Evolutionary conservation across 345 rosid genomes (phyloP).

Genomic region (Odontarrhena argentea): DNA sequence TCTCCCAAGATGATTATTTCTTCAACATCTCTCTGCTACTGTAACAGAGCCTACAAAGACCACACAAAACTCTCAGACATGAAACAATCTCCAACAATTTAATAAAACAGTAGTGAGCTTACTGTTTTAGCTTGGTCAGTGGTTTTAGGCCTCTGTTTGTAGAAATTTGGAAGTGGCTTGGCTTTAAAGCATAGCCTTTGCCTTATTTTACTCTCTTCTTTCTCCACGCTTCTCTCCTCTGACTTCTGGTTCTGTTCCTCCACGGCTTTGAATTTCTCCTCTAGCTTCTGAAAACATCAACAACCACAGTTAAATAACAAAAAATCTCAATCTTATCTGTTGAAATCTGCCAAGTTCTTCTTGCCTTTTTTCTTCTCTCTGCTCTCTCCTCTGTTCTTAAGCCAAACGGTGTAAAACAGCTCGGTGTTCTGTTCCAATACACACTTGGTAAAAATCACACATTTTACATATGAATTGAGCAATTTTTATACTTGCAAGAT

Average conservation of each 20-base stretch:
- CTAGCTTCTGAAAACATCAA: slow-evolving; percentile 56
- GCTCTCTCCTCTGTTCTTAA: slow-evolving; percentile 85
- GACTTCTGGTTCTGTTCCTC: slow-evolving; percentile 50
- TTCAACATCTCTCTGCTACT: slow-evolving; percentile 18
- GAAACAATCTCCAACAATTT: not conserved
- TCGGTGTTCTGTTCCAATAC: slow-evolving; percentile 58
- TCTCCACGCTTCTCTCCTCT: slow-evolving; percentile 65
- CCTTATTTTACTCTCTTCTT: slow-evolving; percentile 62
- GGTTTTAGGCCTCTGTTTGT: slow-evolving; percentile 53
- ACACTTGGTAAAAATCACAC: slow-evolving; percentile 28
- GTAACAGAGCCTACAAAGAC: slow-evolving; percentile 41
- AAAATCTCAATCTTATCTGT: not conserved
- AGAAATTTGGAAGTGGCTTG: slow-evolving; percentile 86
- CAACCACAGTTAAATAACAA: slow-evolving; percentile 4
- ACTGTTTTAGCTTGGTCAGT: slow-evolving; percentile 56
- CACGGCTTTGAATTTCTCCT: slow-evolving; percentile 70
- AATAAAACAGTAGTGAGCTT: slow-evolving; percentile 8
- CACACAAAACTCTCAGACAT: slow-evolving; percentile 9
- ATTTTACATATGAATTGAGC: slow-evolving; percentile 51
- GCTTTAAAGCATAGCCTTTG: slow-evolving; percentile 90
- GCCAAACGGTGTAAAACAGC: slow-evolving; percentile 63
- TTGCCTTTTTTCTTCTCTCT: slow-evolving; percentile 77
- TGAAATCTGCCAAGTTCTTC: slow-evolving; percentile 25
- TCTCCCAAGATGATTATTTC: slow-evolving; percentile 8
- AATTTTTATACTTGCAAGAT: not conserved